Base-by-base conservation (phyloP, 495 filamentous ascomycete genomes). In the Trichoderma erinaceum region DNA sequence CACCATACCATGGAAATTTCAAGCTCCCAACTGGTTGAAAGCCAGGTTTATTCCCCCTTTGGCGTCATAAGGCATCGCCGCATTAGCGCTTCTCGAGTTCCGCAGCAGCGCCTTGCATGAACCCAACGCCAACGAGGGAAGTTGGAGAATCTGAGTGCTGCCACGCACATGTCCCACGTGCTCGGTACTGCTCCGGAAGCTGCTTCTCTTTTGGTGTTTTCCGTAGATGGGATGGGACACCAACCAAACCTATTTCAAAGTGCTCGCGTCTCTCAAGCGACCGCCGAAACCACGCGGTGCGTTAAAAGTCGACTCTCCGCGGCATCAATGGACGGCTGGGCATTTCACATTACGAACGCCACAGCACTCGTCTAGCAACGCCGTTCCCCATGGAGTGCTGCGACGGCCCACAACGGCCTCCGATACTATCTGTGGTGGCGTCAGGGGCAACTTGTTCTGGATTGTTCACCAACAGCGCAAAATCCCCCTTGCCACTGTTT, bases 111-210 rank as follows among this genome's bases (percentile, higher is more conserved):
- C 29, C 29, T 29, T 46, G 43, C 43, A 46, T 46, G 50, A 56
- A 56, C n/a, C 48, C n/a, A 21, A 56, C 21, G 21, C 50, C 21
- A 25, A 56, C 18, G 50, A n/a, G 3, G n/a, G 50, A n/a, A 27
- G 50, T 25, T 56, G 50, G 50, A 25, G 50, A 58, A 27, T 21
- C 35, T 25, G 50, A 61, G 13, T 16, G 27, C 56, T 15, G 13
- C 16, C 56, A 18, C 56, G 10, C 13, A 1, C 5, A 35, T 13
- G 56, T 61, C 56, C 56, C 56, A 61, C 56, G 56, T 61, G 56
- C 56, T 61, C 25, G 56, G 25, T 61, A 61, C 25, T 16, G 56
- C 56, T 61, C 56, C 56, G 56, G 25, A 25, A 48, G 44, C 44
- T 48, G 44, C 10, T 48, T 48, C 44, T 38, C 35, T 38, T 38